Evolutionary conservation across 345 rosid genomes (phyloP), one percentile per base, ranked within the genome.

Genomic region (Bruguiera parviflora): DNA sequence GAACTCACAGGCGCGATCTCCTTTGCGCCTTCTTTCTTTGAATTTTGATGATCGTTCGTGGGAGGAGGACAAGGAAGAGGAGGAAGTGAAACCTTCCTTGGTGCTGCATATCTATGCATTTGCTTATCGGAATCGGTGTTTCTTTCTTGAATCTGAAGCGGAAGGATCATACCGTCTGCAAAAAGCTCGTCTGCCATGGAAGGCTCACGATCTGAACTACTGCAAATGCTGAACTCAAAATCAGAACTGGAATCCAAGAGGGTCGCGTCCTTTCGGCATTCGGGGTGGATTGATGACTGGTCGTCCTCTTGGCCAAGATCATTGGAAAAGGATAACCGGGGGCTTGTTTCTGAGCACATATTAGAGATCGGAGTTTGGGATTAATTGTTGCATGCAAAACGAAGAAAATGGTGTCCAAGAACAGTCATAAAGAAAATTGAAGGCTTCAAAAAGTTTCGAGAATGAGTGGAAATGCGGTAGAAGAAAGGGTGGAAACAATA

Each of bases 141-240:
- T n/a, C 64, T 72, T 20, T 61, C 71, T 22, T 76, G 89, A 66
- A 79, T 63, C 57, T 60, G 81, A 59, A 78, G 61, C 0, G 98
- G 95, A 70, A 87, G 89, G 81, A 92, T 87, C 84, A 87, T 85
- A 3, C 97, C 97, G 20, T 87, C 84, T 0, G 87, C 82, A 58
- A 92, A 92, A 57, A 92, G 82, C 71, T 89, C 93, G 1, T 90
- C 97, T 5, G 98, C 98, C 16, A 87, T 79, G 52, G 83, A 87
- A 52, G 88, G 84, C 63, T 82, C 71, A 58, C 73, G 84, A 16
- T 73, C 81, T 6, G 69, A 71, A 76, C 73, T 75, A 67, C 80
- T 77, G 53, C 80, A 77, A 49, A 72, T 66, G 71, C 73, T 81
- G 87, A 92, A 92, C 83, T 90, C 97, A 28, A 92, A 92, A 25